Conservation (phyloP, 2,329 filamentous ascomycete genomes). For the Gremmenia infestans region DNA sequence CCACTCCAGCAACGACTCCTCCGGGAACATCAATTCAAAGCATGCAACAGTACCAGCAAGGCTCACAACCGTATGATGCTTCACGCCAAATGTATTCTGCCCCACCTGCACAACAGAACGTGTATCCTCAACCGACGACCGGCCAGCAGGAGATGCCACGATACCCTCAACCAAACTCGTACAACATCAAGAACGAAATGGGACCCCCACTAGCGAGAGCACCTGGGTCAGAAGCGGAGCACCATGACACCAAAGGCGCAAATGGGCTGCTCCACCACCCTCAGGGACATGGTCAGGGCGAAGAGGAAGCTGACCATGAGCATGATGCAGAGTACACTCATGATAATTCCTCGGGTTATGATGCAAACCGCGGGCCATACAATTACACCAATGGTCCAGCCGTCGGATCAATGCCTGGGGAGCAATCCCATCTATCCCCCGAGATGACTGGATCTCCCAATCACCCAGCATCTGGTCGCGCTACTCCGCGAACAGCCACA, state of each 20-base stretch:
- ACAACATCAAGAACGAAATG: slow-evolving; percentile 78
- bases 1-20: slow-evolving; percentile 85
- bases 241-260: slow-evolving; percentile 55
- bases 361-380: slow-evolving; percentile 67
- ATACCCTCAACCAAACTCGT: slow-evolving; percentile 55
- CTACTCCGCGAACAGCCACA: slow-evolving; percentile 75
- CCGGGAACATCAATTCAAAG: slow-evolving; percentile 71
- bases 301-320: slow-evolving; percentile 69
- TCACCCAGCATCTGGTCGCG: slow-evolving; percentile 78
- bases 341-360: slow-evolving; percentile 67
- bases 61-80: slow-evolving; percentile 66
- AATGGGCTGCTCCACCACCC: slow-evolving; percentile 63
- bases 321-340: slow-evolving; percentile 84
- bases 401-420: slow-evolving; percentile 61
- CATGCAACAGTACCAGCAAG: slow-evolving; percentile 71
- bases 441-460: slow-evolving; percentile 78
- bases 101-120: slow-evolving; percentile 58
- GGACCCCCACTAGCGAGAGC: slow-evolving; percentile 67
- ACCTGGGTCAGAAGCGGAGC: slow-evolving; percentile 51
- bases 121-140: slow-evolving; percentile 62
- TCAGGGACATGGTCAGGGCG: slow-evolving; percentile 48
- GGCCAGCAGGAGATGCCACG: slow-evolving; percentile 63
- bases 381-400: slow-evolving; percentile 66
- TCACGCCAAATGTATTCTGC: slow-evolving; percentile 75
- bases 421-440: slow-evolving; percentile 71